A percentile compares a stretch with the other conserved stretches of the same genome.
Evolutionary conservation across 139 green algal species (phyloP).

Genomic region (Gonium pectorale): DNA sequence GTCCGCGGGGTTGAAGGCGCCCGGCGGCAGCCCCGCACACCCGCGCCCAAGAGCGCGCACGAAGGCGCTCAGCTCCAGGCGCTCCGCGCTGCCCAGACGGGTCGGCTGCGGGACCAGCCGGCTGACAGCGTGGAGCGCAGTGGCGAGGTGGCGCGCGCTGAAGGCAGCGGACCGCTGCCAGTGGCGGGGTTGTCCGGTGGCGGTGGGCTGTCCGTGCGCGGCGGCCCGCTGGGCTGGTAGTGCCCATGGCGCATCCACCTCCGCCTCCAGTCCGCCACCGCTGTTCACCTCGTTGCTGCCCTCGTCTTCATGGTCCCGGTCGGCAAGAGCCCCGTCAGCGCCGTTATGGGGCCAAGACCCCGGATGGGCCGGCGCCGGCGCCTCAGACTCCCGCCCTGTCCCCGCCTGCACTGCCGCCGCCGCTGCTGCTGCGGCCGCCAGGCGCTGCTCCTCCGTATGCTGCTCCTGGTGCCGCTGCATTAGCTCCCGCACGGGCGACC

Average conservation of each 20-base stretch:
- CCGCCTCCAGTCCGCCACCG: too few relatives aligned
- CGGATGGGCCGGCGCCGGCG: too few relatives aligned
- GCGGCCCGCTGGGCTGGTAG: too few relatives aligned
- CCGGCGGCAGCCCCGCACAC: background rate
- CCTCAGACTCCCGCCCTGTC: too few relatives aligned
- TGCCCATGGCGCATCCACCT: too few relatives aligned
- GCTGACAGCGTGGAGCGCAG: background rate
- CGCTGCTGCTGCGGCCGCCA: background rate
- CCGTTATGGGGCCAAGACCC: too few relatives aligned
- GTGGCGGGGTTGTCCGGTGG: background rate
- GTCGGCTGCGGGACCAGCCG: background rate
- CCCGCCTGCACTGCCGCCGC: background rate
- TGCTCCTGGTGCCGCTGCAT: background rate
- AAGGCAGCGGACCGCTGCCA: background rate
- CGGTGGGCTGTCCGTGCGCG: background rate
- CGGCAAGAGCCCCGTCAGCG: too few relatives aligned
- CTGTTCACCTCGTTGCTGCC: too few relatives aligned
- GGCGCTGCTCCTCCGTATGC: background rate
- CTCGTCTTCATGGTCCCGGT: too few relatives aligned
- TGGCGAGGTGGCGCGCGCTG: conserved; percentile 24
- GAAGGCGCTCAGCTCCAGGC: conserved; percentile 1
- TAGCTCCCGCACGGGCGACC: conserved; percentile 15
- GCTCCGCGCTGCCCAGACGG: background rate
- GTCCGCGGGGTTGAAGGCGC: background rate
- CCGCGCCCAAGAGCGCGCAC: background rate